Evolutionary conservation across 179 eudicot species (phyloP), one percentile per base, ranked within the genome.

Genomic region (Actinidia arguta): DNA sequence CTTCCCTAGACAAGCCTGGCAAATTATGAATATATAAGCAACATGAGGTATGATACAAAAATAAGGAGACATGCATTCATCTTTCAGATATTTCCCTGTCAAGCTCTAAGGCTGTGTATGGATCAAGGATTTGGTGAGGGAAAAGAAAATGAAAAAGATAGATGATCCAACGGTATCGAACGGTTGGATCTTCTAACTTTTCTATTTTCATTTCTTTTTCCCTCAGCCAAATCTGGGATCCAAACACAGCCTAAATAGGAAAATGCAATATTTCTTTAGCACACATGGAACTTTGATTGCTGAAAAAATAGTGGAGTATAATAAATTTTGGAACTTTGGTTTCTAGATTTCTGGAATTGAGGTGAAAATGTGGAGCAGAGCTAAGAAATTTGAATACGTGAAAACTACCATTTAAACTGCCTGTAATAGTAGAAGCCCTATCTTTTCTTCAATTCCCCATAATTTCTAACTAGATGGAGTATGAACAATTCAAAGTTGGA

Each of bases 1-100:
- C 81, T 81, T 90, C 78, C 88, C 88, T 36, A 90, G 11, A 82
- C 88, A 88, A 84, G 88, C 90, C 92, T 90, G 90, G 9, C 31
- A 76, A 50, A 71, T 73, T 27, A 50, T 31, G 62, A 72, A 13
- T n/a, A 68, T 11, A 70, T 20, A 50, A 61, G 52, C 42, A 73
- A 66, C 22, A 31, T 39, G 11, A 55, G 36, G 27, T 16, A 39
- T 68, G 75, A 44, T 20, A 17, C 75, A 72, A 46, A 72, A 72
- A 47, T 6, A 72, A 72, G 6, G 1, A 20, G 17, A 67, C 5
- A 67, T 31, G 27, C 5, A 27, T 64, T 8, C 59, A 54, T 54
- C 59, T 18, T 64, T 25, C 5, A 64, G 44, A 27, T 13, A 10
- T 22, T 36, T 63, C 68, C 24, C 5, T 25, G 39, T 63, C 24